Conservation (phyloP, 495 filamentous ascomycete genomes). For the Neurospora sublineolata region DNA sequence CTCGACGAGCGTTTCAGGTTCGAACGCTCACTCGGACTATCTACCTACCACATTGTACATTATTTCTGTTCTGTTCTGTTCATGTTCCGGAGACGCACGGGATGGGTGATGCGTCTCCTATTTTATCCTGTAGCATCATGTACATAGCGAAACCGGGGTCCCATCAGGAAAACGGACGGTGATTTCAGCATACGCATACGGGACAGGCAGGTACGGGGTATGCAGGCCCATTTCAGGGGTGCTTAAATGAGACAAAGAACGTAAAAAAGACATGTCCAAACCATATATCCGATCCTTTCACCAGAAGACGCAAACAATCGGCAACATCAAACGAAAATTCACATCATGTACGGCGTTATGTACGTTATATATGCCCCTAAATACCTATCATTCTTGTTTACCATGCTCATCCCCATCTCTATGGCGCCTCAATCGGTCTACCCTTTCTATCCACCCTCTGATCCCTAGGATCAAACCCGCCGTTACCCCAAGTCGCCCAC, state of each 20-base stretch:
- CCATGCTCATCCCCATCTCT: not conserved
- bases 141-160: not conserved
- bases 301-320: not conserved
- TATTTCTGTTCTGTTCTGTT: not conserved
- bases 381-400: not conserved
- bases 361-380: not conserved
- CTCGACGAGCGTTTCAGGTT: not conserved
- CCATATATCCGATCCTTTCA: not conserved
- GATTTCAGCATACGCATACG: not conserved
- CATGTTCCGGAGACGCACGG: not conserved
- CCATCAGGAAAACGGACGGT: not conserved
- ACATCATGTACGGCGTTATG: not conserved
- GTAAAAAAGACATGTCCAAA: not conserved
- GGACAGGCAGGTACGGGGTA: not conserved
- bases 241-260: not conserved
- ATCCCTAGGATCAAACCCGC: constrained; percentile 88
- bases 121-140: not conserved
- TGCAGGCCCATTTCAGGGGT: not conserved
- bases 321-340: not conserved
- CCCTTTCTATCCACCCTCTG: constrained; percentile 75
- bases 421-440: constrained; percentile 27
- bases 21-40: not conserved
- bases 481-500: constrained; percentile 90
- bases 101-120: not conserved
- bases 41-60: not conserved